Base-by-base conservation (phyloP, 768 basidiomycete genomes). In the Phaffia australis region DNA sequence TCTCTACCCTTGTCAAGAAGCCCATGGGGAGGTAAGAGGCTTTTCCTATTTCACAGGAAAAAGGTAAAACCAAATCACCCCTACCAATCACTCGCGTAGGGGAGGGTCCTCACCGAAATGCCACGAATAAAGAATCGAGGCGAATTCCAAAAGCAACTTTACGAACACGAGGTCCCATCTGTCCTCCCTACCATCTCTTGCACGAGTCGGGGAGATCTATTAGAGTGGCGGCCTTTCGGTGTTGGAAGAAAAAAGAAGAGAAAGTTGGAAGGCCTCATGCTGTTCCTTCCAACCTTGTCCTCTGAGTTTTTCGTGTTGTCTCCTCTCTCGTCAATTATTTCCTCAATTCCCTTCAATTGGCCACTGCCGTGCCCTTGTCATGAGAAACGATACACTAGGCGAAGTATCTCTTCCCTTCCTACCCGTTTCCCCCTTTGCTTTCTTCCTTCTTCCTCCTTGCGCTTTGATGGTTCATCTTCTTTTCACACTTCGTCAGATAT, bases 191-290 rank as follows among this genome's bases (percentile, higher is more conserved):
- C 8, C n/a, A 42, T 30, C 58, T 16, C 58, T 59, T 42, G 19
- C 25, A 25, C 2, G 21, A 25, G 25, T 29, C 23, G n/a, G 30
- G 47, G 18, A 49, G 48, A 27, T n/a, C 27, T n/a, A 49, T n/a
- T 23, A 59, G 18, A 4, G 16, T 56, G 30, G 46, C 6, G 30
- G 46, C 51, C 29, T 48, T 56, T 29, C 18, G 57, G 16, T 3
- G 27, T 23, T 19, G 51, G 35, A 56, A 49, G 47, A 27, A 54
- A 48, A 50, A 56, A 49, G 47, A 27, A 54, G 30, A 50, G 55
- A 56, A 23, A 56, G 50, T 59, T 59, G 58, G 59, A 52, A 60
- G 58, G 59, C 65, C 65, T 67, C 65, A 67, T 21, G 65, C 60
- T 61, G 35, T 42, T 42, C 11, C 35, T 42, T 42, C 35, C 35